Conservation (phyloP, 164 flowering plant species). For the Vitis riparia region DNA sequence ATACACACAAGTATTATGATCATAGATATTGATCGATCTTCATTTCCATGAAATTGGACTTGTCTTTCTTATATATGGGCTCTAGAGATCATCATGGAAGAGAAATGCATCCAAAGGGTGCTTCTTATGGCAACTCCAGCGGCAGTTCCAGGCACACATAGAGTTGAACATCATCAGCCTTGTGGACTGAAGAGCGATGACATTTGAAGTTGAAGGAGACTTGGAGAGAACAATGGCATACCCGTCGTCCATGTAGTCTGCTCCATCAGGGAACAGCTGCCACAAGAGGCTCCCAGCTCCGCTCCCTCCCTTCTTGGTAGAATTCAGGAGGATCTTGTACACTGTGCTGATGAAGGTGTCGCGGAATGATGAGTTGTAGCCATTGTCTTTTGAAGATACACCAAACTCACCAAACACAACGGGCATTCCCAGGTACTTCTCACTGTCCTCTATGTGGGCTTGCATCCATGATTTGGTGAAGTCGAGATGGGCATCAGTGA, state of each 20-base stretch:
- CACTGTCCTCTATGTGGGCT: conserved; percentile 87
- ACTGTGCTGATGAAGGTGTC: conserved; percentile 59
- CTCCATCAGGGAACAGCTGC: conserved; percentile 91
- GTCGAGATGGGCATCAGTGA: conserved; percentile 54
- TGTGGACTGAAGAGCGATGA: conserved; percentile 73
- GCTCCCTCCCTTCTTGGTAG: conserved; percentile 76
- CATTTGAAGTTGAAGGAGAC: conserved; percentile 56
- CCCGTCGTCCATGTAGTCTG: conserved; percentile 95
- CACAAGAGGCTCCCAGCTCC: conserved; percentile 85
- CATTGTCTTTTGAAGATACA: conserved; percentile 67
- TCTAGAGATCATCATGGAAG: conserved; percentile 47
- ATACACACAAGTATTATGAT: too few relatives aligned
- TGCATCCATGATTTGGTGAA: conserved; percentile 85
- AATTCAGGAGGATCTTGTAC: conserved; percentile 54
- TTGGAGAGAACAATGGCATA: conserved; percentile 76
- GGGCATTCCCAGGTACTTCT: conserved; percentile 80
- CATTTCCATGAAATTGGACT: too few relatives aligned
- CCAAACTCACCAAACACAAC: conserved; percentile 85
- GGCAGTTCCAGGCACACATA: conserved; percentile 59
- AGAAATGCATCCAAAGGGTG: conserved; percentile 34
- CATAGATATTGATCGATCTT: too few relatives aligned
- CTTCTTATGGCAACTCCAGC: conserved; percentile 85
- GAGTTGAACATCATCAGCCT: conserved; percentile 68
- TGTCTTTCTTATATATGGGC: too few relatives aligned
- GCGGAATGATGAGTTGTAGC: conserved; percentile 66